These are phyloP conservation scores for Taphrina populina DNA, from an alignment of 1,139 yeast genomes.

Conservation along the genomic window DNA sequence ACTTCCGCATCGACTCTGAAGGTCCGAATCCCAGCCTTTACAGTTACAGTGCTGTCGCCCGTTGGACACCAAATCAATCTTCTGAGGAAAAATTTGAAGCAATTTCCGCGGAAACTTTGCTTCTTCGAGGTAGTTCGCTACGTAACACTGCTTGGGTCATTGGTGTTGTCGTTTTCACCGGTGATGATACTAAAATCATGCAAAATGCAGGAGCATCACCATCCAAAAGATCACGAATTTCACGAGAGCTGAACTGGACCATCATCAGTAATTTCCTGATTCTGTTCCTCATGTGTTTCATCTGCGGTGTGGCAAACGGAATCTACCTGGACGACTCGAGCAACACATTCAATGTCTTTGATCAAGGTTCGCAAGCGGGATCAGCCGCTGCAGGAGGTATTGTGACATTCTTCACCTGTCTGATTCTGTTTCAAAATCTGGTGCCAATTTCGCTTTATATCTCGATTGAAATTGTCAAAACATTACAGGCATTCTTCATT, in stretches of 20 bases:
- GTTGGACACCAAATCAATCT: constrained; percentile 50
- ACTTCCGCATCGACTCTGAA: constrained; percentile 86
- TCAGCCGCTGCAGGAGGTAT: constrained; percentile 77
- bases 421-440: constrained; percentile 84
- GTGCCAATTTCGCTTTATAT: constrained; percentile 94
- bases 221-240: constrained; percentile 76
- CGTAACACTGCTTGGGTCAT: constrained; percentile 93
- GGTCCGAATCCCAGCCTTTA: constrained; percentile 83
- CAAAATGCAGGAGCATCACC: constrained; percentile 91
- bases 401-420: constrained; percentile 80
- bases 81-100: constrained; percentile 55
- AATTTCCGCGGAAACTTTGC: constrained; percentile 70
- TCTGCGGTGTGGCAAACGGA: constrained; percentile 82
- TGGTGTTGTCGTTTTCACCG: constrained; percentile 86
- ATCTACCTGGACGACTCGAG: constrained; percentile 56
- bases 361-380: constrained; percentile 62
- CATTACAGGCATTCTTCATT: constrained; percentile 90
- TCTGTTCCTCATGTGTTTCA: constrained; percentile 73
- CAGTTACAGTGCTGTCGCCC: constrained; percentile 79
- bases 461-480: constrained; percentile 90
- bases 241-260: constrained; percentile 77
- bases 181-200: constrained; percentile 88
- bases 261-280: constrained; percentile 66
- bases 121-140: constrained; percentile 86
- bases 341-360: constrained; percentile 68